Conservation (phyloP, 78 protist species). For the Isochrysis galbana region DNA sequence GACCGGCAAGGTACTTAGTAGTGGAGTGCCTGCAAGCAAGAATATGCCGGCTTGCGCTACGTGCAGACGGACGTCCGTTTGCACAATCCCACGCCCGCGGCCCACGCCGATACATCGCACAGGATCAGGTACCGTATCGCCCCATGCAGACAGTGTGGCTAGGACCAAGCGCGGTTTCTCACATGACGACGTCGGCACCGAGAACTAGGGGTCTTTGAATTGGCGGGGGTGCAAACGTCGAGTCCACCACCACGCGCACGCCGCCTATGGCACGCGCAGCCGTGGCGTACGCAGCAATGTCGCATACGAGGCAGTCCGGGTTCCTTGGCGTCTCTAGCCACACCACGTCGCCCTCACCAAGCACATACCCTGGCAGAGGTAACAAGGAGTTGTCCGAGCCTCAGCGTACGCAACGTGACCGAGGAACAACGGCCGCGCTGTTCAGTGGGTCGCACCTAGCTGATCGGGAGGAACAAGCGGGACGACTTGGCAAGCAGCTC, state of each 20-base stretch:
- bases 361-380: not conserved
- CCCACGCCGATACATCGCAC: no score
- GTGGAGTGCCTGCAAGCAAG: no score
- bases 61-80: no score
- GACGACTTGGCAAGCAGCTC: not conserved
- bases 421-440: no score
- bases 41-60: no score
- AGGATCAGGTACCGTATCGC: no score
- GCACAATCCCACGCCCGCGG: no score
- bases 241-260: conserved; percentile 28
- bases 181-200: conserved; percentile 37
- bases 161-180: no score
- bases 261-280: not conserved
- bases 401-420: no score
- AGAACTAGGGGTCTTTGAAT: conserved; percentile 16
- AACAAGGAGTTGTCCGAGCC: no score
- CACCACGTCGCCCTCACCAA: conserved; percentile 17
- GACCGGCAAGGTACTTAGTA: conserved; percentile 44
- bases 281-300: not conserved
- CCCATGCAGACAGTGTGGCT: no score
- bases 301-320: conserved; percentile 28
- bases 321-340: conserved; percentile 40
- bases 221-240: conserved; percentile 47
- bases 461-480: not conserved
- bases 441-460: no score